Base-by-base conservation (phyloP, 768 basidiomycete species). In the Calocybe cyanea region DNA sequence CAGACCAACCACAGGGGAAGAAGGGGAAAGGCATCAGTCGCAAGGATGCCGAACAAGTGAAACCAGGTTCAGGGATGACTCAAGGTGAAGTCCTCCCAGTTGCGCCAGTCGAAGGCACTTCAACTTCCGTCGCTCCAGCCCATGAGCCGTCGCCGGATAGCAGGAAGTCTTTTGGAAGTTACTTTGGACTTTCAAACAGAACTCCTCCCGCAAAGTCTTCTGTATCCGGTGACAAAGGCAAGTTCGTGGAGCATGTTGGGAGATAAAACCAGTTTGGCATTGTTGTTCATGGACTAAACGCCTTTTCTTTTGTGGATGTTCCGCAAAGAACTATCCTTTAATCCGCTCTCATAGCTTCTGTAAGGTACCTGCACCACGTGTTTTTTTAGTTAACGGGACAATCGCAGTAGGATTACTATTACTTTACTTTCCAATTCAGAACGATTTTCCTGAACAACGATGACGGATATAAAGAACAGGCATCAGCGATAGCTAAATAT, bases 21-120 rank as follows among this genome's bases (percentile, higher is more conserved):
- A 33, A 24, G 34, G 25, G 46, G 38, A 35, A 51, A 35, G 52
- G 55, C 38, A 59, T 62, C 25, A 63, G 64, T 34, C 63, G 59
- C 50, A 54, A 56, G 31, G 75, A 70, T 44, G 55, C 58, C 31
- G 65, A 67, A 28, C 71, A 76, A 50, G 60, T 81, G 17, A 75
- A 76, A 48, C 80, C 82, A 6, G 81, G 80, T 1, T 68, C 80
- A 0, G 81, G 80, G 1, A 66, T 68, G 52, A 65, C 62, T 43
- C 49, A 56, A 0, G 69, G 63, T 2, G 73, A 69, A 54, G 49
- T 63, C 25, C 56, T 68, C 13, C 57, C 42, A n/a, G 28, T 32
- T 13, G 30, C 38, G 23, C 24, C 47, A 33, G 10, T 31, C 23
- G 24, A 3, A n/a, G 18, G 24, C 14, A 30, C 47, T 7, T 21